Evolutionary conservation across 176 grass and related monocot genomes (phyloP), one percentile per base, ranked within the genome.

Genomic region (Elaeis guineensis): DNA sequence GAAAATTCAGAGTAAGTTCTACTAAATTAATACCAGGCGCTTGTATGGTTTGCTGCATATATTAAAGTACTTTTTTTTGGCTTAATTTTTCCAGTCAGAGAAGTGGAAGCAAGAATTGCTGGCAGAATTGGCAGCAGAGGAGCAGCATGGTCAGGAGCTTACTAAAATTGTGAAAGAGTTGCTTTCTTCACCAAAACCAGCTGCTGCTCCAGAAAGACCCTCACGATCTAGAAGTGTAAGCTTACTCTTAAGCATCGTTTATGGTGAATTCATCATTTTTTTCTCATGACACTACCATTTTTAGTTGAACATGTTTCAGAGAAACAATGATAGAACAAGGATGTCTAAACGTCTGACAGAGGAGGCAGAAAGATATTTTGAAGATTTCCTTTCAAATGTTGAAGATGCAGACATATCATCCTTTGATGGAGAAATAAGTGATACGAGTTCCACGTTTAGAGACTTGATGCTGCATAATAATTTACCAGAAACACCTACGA

Each of bases 371-470:
- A 78, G 76, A 67, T 98, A 98, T 63, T 92, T 98, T 14, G 93
- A 86, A 71, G 93, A 92, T 78, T 98, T 98, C 64, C 74, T 98
- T 32, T 89, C 73, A 63, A 98, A 92, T 71, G 87, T 97, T 77
- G 92, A 98, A 64, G 93, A 98, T 50, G 89, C 93, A 17, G 93
- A 98, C 78, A 79, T 98, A 57, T 98, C 93, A 30, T 98, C 93
- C 49, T 98, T 98, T 55, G 93, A 98, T 58, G 87, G 72, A 49
- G 93, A 98, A 78, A 89, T 76, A 82, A 98, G 93, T 50, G 81
- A 92, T 22, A 79, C 82, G 2, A 89, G 84, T 75, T 97, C 84
- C 62, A 59, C 24, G 32, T 66, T 70, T 62, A 78, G 69, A 65
- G 72, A 82, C n/a, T 39, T 73, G 17, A 21, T 70, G 68, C 54